Evolutionary conservation across 257 asterid genomes (phyloP).

Genomic region (Hygrophila difformis): DNA sequence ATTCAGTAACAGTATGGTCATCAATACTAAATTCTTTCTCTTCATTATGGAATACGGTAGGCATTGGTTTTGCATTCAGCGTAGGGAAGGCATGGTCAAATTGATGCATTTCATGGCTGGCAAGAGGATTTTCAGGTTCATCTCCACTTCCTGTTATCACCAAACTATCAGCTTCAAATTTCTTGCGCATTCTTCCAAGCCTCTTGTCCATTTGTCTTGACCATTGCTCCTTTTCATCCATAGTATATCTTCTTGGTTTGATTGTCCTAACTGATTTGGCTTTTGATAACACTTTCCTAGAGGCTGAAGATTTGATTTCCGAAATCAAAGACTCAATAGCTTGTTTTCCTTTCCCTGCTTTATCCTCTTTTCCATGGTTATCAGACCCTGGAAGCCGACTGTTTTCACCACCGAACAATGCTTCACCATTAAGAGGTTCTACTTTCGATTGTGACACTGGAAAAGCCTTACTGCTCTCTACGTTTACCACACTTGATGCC

Average conservation of each 20-base stretch:
- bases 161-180: constrained; percentile 21
- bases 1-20: constrained; percentile 16
- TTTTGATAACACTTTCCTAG: constrained; percentile 31
- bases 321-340: constrained; percentile 21
- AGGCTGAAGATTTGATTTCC: constrained; percentile 26
- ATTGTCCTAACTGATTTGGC: constrained; percentile 80
- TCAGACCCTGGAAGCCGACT: no score
- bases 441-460: constrained; percentile 19
- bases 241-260: constrained; percentile 25
- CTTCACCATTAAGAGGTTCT: constrained; percentile 3
- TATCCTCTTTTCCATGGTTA: constrained; percentile 19
- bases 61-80: constrained; percentile 32
- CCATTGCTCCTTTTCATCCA: constrained; percentile 23
- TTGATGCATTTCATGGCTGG: constrained; percentile 17
- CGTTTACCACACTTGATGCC: constrained; percentile 18
- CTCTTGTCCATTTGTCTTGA: constrained; percentile 19
- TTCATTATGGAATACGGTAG: constrained; percentile 19
- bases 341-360: constrained; percentile 24
- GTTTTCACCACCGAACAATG: no score
- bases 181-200: constrained; percentile 14
- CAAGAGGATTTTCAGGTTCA: constrained; percentile 20
- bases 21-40: constrained; percentile 23
- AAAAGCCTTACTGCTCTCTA: constrained; percentile 19
- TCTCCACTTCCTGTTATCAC: constrained; percentile 13
- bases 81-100: constrained; percentile 17